Conservation (phyloP, 495 filamentous ascomycete species). For the Podospora sp. region DNA sequence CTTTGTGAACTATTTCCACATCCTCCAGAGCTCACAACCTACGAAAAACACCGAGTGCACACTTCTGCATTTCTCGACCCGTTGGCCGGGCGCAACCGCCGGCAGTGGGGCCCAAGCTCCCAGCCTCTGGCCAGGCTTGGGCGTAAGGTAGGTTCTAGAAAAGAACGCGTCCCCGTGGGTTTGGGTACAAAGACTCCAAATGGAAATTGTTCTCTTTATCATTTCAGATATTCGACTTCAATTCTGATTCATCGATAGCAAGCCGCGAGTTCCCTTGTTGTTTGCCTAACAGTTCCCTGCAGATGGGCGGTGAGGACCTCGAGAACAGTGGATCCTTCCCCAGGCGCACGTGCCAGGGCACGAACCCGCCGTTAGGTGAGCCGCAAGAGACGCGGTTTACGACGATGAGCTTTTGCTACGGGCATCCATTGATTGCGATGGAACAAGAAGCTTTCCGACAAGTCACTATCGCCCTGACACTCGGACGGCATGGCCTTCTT, state of each 20-base stretch:
- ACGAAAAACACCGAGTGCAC: no score
- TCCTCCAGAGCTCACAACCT: no score
- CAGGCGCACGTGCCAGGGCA: conserved; percentile 14
- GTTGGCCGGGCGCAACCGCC: background rate
- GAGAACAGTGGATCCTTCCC: background rate
- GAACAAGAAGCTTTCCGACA: no score
- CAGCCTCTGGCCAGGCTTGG: background rate
- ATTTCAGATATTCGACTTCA: background rate
- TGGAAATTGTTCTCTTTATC: background rate
- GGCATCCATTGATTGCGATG: background rate
- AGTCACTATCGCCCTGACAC: no score
- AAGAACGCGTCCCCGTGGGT: background rate
- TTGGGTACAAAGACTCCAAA: background rate
- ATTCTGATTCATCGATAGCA: background rate
- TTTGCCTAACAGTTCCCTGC: conserved; percentile 12
- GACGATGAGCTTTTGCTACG: background rate
- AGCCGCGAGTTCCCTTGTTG: background rate
- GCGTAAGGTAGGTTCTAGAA: conserved; percentile 20
- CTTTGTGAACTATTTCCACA: no score
- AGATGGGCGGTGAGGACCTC: conserved; percentile 18
- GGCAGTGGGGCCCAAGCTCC: background rate
- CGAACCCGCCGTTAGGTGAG: no score
- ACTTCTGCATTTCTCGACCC: no score
- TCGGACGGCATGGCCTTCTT: no score
- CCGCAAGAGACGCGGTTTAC: background rate